Percentiles rank a stretch among this genome's conserved stretches.
Conservation (phyloP, 2,329 filamentous ascomycete genomes). For the Esteya vermicola region DNA sequence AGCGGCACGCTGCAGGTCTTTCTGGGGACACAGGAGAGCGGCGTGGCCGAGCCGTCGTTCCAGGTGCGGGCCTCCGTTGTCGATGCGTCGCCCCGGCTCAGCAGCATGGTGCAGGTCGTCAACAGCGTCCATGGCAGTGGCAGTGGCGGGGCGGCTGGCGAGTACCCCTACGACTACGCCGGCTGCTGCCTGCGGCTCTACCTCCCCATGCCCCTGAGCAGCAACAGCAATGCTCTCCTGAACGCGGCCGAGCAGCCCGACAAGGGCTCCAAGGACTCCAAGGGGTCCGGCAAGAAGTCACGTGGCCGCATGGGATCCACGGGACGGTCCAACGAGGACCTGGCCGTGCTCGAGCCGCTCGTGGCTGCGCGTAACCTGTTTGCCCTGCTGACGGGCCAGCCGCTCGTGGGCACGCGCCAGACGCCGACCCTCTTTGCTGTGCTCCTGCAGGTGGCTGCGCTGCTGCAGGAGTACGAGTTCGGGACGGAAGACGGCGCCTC, state of each 20-base stretch:
- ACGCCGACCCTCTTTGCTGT: constrained; percentile 38
- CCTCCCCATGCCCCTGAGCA: too few relatives aligned
- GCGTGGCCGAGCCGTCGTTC: constrained; percentile 43
- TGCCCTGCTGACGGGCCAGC: constrained; percentile 49
- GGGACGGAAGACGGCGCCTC: constrained; percentile 24
- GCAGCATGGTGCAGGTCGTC: constrained; percentile 38
- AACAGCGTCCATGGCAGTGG: too few relatives aligned
- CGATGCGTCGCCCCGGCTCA: constrained; percentile 38
- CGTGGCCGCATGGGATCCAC: constrained; percentile 14
- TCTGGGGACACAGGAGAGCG: constrained; percentile 35
- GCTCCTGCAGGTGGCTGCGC: constrained; percentile 36
- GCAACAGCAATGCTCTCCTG: too few relatives aligned
- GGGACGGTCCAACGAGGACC: constrained; percentile 9
- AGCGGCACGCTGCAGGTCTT: constrained; percentile 42
- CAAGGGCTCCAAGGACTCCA: too few relatives aligned
- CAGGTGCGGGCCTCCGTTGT: constrained; percentile 41
- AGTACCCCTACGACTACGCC: too few relatives aligned
- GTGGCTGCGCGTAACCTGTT: constrained; percentile 51
- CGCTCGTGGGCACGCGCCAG: constrained; percentile 42
- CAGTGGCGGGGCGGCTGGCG: too few relatives aligned
- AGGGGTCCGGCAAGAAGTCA: too few relatives aligned
- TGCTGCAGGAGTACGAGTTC: constrained; percentile 44
- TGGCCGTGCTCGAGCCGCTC: constrained; percentile 35
- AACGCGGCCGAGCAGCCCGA: too few relatives aligned
- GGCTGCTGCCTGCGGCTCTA: too few relatives aligned